These are phyloP conservation scores for Claviceps quebecensis DNA, from an alignment of 2,329 filamentous ascomycete genomes.

Conservation along the genomic window DNA sequence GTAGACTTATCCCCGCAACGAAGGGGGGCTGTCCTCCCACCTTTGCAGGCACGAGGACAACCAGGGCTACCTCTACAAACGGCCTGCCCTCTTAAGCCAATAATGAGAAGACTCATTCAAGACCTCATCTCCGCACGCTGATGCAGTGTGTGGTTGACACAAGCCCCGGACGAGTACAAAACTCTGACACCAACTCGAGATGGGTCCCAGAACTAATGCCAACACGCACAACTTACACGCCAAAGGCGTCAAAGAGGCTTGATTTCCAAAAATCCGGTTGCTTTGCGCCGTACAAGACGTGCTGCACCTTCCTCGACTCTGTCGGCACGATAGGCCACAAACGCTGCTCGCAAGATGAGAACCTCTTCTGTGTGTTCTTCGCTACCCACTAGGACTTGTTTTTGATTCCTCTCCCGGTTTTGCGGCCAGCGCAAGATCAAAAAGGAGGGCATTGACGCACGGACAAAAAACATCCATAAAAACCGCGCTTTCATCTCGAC, in stretches of 20 bases:
- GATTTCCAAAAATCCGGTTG: neutral
- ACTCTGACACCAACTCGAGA: constrained; percentile 88
- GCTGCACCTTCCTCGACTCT: constrained; percentile 5
- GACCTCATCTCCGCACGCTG: neutral
- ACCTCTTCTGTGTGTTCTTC: constrained; percentile 66
- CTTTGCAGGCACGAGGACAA: constrained; percentile 37
- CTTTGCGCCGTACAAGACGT: neutral
- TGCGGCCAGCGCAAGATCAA: constrained; percentile 16
- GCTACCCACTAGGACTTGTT: constrained; percentile 82
- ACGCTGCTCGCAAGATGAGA: neutral
- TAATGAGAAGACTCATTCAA: neutral
- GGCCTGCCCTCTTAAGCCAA: constrained; percentile 24
- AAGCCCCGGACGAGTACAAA: constrained; percentile 65
- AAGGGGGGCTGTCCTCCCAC: constrained; percentile 33
- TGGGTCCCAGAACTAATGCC: constrained; percentile 53
- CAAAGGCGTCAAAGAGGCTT: neutral
- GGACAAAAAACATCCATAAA: constrained; percentile 96
- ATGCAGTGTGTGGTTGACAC: constrained; percentile 5
- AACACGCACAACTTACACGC: neutral
- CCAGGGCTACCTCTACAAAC: constrained; percentile 29
- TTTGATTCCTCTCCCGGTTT: constrained; percentile 70
- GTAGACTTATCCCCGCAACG: constrained; percentile 35
- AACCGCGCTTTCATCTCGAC: constrained; percentile 56
- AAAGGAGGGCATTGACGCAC: constrained; percentile 54
- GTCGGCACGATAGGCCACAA: neutral